A percentile compares a stretch with the other conserved stretches of the same genome.
These are phyloP conservation scores for Passalora sequoiae DNA, from an alignment of 2,329 filamentous ascomycete species.

Conservation along the genomic window DNA sequence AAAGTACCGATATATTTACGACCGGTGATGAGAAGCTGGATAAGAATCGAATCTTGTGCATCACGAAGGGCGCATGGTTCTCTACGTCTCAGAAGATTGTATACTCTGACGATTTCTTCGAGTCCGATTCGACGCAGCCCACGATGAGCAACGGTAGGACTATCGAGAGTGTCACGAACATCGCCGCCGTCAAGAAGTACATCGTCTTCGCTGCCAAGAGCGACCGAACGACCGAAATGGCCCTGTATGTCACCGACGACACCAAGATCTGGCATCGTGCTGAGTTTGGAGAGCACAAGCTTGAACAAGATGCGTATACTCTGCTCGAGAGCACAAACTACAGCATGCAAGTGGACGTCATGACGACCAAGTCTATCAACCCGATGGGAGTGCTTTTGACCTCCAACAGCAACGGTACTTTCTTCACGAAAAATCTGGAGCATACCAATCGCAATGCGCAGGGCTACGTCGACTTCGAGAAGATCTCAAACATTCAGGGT, in stretches of 20 bases:
- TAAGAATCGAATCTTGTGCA: constrained; percentile 70
- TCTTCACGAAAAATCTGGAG: constrained; percentile 85
- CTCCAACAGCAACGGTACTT: constrained; percentile 95
- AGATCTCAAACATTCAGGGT: constrained; percentile 84
- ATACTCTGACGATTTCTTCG: constrained; percentile 79
- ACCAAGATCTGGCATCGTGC: constrained; percentile 83
- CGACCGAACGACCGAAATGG: constrained; percentile 78
- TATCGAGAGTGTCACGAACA: constrained; percentile 72
- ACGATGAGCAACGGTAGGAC: constrained; percentile 68
- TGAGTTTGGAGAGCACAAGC: constrained; percentile 79
- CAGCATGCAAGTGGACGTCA: constrained; percentile 93
- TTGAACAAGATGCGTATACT: constrained; percentile 82
- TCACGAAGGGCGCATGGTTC: constrained; percentile 67
- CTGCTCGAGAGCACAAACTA: constrained; percentile 95
- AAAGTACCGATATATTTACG: constrained; percentile 66
- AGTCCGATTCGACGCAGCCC: constrained; percentile 61
- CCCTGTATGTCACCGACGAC: constrained; percentile 82
- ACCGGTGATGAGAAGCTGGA: constrained; percentile 62
- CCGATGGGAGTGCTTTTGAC: constrained; percentile 87
- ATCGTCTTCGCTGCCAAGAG: constrained; percentile 78
- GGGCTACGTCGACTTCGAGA: constrained; percentile 90
- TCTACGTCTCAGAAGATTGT: constrained; percentile 71
- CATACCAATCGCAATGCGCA: constrained; percentile 78
- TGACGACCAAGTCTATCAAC: constrained; percentile 50
- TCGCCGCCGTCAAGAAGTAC: constrained; percentile 80